A percentile compares a stretch with the other conserved stretches of the same genome.
phyloP scores from a whole-genome alignment of 164 flowering plant genomes.

The Sedum album region DNA sequence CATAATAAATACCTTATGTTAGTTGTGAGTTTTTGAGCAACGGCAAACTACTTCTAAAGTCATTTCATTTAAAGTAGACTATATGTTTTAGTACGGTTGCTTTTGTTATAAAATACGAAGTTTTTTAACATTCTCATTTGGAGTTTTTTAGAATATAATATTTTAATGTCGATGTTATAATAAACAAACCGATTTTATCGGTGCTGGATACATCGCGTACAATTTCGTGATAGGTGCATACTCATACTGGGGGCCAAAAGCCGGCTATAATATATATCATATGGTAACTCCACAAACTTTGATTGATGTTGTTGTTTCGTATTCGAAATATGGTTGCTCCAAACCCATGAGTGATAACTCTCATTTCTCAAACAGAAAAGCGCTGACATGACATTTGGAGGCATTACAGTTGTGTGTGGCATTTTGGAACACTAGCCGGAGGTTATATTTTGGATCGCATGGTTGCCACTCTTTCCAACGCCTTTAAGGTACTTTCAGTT shows the following conservation, averaged over 20 bases:
- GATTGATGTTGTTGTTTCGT: no score
- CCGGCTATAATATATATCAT: constrained; percentile 81
- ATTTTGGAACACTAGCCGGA: constrained; percentile 75
- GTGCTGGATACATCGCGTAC: constrained; percentile 75
- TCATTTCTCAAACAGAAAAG: constrained; percentile 32
- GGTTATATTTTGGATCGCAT: constrained; percentile 64
- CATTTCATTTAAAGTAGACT: no score
- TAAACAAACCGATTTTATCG: no score
- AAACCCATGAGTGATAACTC: not conserved
- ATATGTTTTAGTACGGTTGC: not conserved
- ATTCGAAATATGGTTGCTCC: not conserved
- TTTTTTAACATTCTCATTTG: not conserved
- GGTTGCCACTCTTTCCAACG: constrained; percentile 63
- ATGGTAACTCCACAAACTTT: constrained; percentile 48
- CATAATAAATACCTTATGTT: not conserved
- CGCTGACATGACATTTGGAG: constrained; percentile 86
- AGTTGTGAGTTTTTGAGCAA: no score
- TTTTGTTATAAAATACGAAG: no score
- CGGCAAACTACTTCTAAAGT: no score
- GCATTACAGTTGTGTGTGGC: constrained; percentile 72
- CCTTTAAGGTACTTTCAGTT: constrained; percentile 62
- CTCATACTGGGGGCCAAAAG: constrained; percentile 99
- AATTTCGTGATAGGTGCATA: constrained; percentile 96
- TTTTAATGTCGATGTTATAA: no score
- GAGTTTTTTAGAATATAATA: no score